phyloP scores from a whole-genome alignment of 305 asterid species.

The Solanum aculeatissimum region DNA sequence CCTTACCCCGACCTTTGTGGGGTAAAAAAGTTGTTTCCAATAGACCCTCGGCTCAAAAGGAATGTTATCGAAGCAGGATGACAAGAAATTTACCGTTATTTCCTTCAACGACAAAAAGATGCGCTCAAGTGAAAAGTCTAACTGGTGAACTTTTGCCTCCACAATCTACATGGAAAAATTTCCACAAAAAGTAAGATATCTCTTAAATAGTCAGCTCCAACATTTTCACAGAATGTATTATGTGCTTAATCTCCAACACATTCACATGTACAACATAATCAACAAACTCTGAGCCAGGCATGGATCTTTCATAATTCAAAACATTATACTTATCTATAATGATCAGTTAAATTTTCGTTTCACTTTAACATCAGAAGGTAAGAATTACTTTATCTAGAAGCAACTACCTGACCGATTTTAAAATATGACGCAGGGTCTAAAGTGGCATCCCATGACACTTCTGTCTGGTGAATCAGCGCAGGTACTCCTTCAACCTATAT shows the following conservation, averaged over 20 bases:
- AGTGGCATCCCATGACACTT: conserved; percentile 96
- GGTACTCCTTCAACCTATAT: conserved; percentile 85
- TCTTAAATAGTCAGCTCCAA: background rate
- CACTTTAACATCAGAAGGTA: background rate
- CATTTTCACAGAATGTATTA: background rate
- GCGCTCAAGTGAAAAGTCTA: conserved; percentile 83
- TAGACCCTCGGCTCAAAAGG: background rate
- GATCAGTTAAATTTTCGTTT: background rate
- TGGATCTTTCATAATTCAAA: background rate
- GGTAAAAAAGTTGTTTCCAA: background rate
- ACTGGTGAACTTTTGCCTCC: conserved; percentile 88
- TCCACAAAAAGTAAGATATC: background rate
- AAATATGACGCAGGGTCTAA: conserved; percentile 75
- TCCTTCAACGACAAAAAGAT: conserved; percentile 86
- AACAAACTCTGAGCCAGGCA: background rate
- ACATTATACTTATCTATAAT: background rate
- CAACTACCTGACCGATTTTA: conserved; percentile 83
- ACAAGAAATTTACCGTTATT: conserved; percentile 28
- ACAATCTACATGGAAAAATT: conserved; percentile 38
- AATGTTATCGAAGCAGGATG: background rate
- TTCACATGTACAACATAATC: background rate
- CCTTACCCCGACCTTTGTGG: background rate
- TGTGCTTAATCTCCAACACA: background rate
- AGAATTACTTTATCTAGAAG: background rate
- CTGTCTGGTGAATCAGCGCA: conserved; percentile 86